A percentile compares a stretch with the other conserved stretches of the same genome.
Conservation (phyloP, 2,329 filamentous ascomycete species). For the Periglandula ipomoeae region DNA sequence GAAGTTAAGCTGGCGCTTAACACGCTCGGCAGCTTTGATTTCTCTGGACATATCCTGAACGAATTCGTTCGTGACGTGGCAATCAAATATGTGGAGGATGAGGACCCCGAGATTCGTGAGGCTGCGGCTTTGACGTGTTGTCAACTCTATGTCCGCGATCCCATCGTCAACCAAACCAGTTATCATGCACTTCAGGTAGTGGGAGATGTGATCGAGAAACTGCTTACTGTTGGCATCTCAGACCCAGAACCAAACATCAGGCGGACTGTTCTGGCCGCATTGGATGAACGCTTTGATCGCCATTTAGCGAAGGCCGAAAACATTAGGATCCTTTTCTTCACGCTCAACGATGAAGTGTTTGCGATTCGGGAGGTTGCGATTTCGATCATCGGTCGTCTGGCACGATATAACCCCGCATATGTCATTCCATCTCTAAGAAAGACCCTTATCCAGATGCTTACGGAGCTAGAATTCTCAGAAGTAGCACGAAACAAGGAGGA, state of each 20-base stretch:
- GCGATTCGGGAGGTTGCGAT: constrained; percentile 90
- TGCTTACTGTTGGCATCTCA: constrained; percentile 88
- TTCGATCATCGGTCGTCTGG: constrained; percentile 88
- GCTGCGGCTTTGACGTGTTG: constrained; percentile 95
- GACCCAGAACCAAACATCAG: constrained; percentile 86
- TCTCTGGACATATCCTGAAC: constrained; percentile 84
- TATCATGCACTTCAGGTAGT: constrained; percentile 96
- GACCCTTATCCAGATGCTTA: constrained; percentile 89
- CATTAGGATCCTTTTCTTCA: constrained; percentile 88
- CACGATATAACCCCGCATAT: constrained; percentile 87
- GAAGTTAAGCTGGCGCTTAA: constrained; percentile 91
- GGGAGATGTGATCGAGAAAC: constrained; percentile 92
- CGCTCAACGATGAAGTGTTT: constrained; percentile 91
- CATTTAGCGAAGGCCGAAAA: constrained; percentile 98
- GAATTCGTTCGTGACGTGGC: constrained; percentile 98
- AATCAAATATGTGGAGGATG: constrained; percentile 95
- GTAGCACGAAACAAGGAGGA: constrained; percentile 93
- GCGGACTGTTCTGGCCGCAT: constrained; percentile 74
- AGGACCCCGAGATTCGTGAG: constrained; percentile 86
- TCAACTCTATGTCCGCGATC: constrained; percentile 92
- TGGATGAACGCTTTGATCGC: constrained; percentile 89
- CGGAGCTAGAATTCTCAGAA: constrained; percentile 92
- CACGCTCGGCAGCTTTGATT: constrained; percentile 96
- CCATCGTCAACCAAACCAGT: constrained; percentile 96
- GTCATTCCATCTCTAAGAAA: constrained; percentile 94